Evolutionary conservation across 2,329 filamentous ascomycete genomes (phyloP), one percentile per base, ranked within the genome.

Genomic region (Diaporthe citriasiana): DNA sequence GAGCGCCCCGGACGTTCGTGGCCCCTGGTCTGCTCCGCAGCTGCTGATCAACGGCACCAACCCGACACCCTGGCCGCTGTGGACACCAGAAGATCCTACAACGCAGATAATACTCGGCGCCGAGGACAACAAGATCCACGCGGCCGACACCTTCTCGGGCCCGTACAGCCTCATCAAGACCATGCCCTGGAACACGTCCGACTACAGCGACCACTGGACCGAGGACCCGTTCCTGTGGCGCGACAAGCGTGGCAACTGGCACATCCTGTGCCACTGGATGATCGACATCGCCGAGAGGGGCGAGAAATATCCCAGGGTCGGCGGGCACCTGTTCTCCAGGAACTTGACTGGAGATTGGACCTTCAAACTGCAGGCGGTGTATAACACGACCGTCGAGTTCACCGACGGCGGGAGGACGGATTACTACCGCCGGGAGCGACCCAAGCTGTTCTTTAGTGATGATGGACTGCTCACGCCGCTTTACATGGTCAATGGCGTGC

Each of bases 401-500:
- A 83, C 82, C 0, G 86, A 88, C 75, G 86, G 86, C 0, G 79
- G 79, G 0, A 78, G 74, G 33, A 79, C 81, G 56, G 79, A 82
- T 5, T 86, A 84, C 47, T 84, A 85, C 68, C 81, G 87, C 2
- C 78, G 87, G 17, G 87, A 88, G 76, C 79, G 87, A 2, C 85
- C 87, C 0, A 87, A 88, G 80, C 63, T 89, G 7, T 86, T 84
- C 69, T 87, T 88, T 25, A 87, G 85, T 72, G 79, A 82, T 1
- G 86, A 88, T 73, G 83, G 84, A 0, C 72, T 82, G n/a, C 80
- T 86, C 81, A 85, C 81, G 19, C 86, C 87, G 3, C 74, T 89
- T 55, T 87, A 87, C 70, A 66, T 88, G 74, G 79, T 84, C 1
- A 88, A 83, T 45, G 87, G 87, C 0, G 86, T 89, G 22, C 70